Evolutionary conservation across 1,139 yeast genomes (phyloP).

Genomic region (Pneumocystis jirovecii): DNA sequence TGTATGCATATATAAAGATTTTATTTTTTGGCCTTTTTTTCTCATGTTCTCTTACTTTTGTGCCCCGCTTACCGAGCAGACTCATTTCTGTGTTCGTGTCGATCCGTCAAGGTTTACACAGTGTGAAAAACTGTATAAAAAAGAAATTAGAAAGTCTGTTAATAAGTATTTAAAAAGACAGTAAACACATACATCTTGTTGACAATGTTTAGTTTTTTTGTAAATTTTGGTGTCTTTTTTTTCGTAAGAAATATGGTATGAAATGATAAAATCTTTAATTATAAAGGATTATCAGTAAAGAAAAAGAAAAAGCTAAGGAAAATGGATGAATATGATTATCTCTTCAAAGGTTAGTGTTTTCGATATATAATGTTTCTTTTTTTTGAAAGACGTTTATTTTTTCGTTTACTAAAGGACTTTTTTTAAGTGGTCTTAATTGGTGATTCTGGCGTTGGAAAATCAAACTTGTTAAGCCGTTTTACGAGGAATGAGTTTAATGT

Average conservation of each 20-base stretch:
- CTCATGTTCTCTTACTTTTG: background rate
- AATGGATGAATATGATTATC: slow-evolving; percentile 12
- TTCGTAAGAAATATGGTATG: background rate
- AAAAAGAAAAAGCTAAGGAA: background rate
- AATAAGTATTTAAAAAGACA: background rate
- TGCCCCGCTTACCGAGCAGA: no score
- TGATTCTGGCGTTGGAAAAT: slow-evolving; percentile 94
- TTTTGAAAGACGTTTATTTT: background rate
- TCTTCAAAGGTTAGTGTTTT: background rate
- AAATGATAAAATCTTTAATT: background rate
- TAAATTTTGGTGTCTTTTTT: background rate
- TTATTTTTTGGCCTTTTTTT: background rate
- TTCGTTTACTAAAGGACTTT: background rate
- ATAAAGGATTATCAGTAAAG: background rate
- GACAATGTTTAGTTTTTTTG: background rate
- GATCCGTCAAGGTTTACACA: no score
- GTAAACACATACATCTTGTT: background rate
- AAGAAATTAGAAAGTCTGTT: background rate
- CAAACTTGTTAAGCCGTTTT: slow-evolving; percentile 83
- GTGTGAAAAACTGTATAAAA: no score
- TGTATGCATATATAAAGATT: background rate
- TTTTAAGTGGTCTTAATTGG: slow-evolving; percentile 71
- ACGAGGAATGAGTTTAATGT: slow-evolving; percentile 70
- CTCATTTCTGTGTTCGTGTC: no score
- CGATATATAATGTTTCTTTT: background rate